A percentile compares a stretch with the other conserved stretches of the same genome.
These are phyloP conservation scores for Rhizoclosmatium globosum DNA, from an alignment of 192 early-diverging fungal genomes.

Conservation along the genomic window DNA sequence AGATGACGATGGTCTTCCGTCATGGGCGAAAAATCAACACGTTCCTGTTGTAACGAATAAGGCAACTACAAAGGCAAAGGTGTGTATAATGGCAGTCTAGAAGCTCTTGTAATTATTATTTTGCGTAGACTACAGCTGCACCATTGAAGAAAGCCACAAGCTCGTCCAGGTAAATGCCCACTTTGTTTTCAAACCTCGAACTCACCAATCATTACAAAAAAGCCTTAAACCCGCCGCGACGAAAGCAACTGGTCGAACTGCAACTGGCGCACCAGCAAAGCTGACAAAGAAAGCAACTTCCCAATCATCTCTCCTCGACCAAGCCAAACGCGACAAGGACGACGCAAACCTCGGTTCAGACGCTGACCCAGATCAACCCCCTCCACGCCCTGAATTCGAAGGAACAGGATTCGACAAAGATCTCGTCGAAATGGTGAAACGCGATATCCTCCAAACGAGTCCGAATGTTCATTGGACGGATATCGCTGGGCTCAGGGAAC, in stretches of 20 bases:
- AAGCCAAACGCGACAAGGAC: constrained; percentile 7
- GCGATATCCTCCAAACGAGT: constrained; percentile 63
- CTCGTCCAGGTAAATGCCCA: not conserved
- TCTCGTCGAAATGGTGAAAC: constrained; percentile 67
- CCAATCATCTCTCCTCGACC: constrained; percentile 41
- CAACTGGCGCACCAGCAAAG: constrained; percentile 25
- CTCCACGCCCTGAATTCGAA: constrained; percentile 49
- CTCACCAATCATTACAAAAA: not conserved
- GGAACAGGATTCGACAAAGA: constrained; percentile 68
- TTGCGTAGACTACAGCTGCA: not conserved
- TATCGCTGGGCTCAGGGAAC: constrained; percentile 68
- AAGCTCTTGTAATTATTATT: not conserved
- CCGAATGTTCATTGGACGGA: constrained; percentile 66
- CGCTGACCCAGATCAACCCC: not conserved
- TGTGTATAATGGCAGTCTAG: not conserved
- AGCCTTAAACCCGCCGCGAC: constrained; percentile 24
- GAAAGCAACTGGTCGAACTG: constrained; percentile 8
- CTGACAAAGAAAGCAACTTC: constrained; percentile 44
- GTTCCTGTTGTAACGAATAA: constrained; percentile 3
- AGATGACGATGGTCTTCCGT: constrained; percentile 47
- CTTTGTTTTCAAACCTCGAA: not conserved
- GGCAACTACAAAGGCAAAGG: constrained; percentile 29
- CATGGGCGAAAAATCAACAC: constrained; percentile 50
- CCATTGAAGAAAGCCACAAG: constrained; percentile 19
- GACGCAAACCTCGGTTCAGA: not conserved